Evolutionary conservation across 495 filamentous ascomycete species (phyloP), one percentile per base, ranked within the genome.

Genomic region (Haplographium delicatum): DNA sequence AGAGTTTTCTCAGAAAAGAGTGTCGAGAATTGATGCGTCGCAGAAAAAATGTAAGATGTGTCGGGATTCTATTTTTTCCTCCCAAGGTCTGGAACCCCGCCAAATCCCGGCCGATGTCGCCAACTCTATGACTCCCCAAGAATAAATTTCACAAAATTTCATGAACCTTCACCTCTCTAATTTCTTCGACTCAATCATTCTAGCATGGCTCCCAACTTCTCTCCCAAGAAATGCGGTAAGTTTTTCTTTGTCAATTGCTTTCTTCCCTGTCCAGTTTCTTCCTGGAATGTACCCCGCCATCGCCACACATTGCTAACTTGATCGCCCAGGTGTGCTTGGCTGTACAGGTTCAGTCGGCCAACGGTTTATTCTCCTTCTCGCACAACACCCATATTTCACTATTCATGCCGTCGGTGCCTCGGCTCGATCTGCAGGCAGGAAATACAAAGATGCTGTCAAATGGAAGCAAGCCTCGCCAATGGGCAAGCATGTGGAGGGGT

Each of bases 381-480:
- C 85, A 33, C 76, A 83, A 28, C 89, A 94, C 65, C 86, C 88
- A 2, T 77, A 82, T 65, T 79, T 93, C 54, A 75, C 77, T 31
- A 78, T 93, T 23, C 81, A 86, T 34, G 84, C 85, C 47, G 73
- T 94, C 26, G 88, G 88, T 53, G 88, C 88, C 47, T 91, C 88
- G 11, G 74, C 81, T 34, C 76, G 85, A 28, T 91, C 87, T 3
- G 84, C 82, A 2, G 86, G 86, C 52, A 90, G 91, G 72, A 83
- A 78, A 63, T 93, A 91, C 72, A 81, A 80, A 65, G 84, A 89
- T 69, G 88, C 88, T 24, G 85, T 88, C 47, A 71, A 72, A 44
- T 95, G 89, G 88, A 93, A 93, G 74, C 88, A 93, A 69, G 71
- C 81, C 15, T 72, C 75, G 28, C 79, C 85, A 39, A 87, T 94